Percentiles rank a stretch among this genome's conserved stretches.
phyloP scores from a whole-genome alignment of 306 rosid genomes.

The Delonix regia region DNA sequence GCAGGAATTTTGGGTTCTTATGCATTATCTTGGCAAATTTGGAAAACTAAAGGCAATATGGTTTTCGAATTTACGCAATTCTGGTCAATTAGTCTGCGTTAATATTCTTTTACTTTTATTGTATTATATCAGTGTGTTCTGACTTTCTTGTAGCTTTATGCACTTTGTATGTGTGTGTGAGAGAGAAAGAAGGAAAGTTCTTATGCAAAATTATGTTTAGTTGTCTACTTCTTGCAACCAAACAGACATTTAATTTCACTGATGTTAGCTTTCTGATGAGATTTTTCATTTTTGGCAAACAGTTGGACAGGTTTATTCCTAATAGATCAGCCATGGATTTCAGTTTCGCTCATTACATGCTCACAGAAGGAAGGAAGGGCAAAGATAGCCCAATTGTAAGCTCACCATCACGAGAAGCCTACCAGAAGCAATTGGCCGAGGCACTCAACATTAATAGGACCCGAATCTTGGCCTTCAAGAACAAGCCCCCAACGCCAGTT shows the following conservation, averaged over 20 bases:
- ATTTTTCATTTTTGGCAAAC: not conserved
- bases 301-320: constrained; percentile 52
- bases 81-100: too few relatives aligned
- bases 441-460: constrained; percentile 67
- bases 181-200: not conserved
- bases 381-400: constrained; percentile 57
- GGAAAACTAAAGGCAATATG: too few relatives aligned
- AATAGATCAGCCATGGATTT: constrained; percentile 52
- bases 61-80: too few relatives aligned
- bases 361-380: constrained; percentile 42
- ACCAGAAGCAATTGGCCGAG: constrained; percentile 58
- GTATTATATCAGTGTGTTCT: not conserved
- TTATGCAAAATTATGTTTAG: not conserved
- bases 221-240: not conserved
- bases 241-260: not conserved
- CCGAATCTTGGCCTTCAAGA: constrained; percentile 69
- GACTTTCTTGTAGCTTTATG: not conserved
- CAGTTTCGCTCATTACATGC: constrained; percentile 47
- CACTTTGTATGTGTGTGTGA: too few relatives aligned
- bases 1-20: not conserved
- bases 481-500: constrained; percentile 58
- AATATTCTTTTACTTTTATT: not conserved
- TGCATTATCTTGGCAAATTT: too few relatives aligned
- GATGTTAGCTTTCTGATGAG: not conserved
- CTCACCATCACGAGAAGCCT: constrained; percentile 59